Evolutionary conservation across 129 eudicot species (phyloP).

Genomic region (Artemisia tridentata): DNA sequence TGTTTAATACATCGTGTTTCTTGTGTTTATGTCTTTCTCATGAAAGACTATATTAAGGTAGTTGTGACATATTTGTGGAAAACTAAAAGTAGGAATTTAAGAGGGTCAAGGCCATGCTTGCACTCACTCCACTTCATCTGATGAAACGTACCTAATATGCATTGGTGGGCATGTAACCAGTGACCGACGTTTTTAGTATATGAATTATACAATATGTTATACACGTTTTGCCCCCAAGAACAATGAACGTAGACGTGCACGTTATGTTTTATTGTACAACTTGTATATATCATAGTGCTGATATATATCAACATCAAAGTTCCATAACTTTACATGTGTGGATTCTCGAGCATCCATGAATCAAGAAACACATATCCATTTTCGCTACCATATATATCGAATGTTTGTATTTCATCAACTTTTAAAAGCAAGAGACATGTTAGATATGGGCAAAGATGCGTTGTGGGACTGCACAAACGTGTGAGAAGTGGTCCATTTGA

Average conservation of each 20-base stretch:
- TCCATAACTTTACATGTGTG: conserved; percentile 28
- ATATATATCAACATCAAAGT: conserved; percentile 26
- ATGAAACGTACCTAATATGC: conserved; percentile 23
- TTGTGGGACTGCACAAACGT: conserved; percentile 47
- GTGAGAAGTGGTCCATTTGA: conserved; percentile 54
- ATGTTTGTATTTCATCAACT: neutral
- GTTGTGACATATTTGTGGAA: too few relatives aligned
- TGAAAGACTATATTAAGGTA: too few relatives aligned
- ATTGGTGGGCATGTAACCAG: conserved; percentile 18
- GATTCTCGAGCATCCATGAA: conserved; percentile 12
- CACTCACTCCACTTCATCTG: conserved; percentile 37
- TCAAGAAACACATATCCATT: conserved; percentile 23
- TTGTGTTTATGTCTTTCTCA: too few relatives aligned
- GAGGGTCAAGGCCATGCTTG: neutral
- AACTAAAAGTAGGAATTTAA: too few relatives aligned
- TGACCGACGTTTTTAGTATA: conserved; percentile 14
- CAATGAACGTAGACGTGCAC: conserved; percentile 18
- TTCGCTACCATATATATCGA: conserved; percentile 11
- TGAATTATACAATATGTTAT: conserved; percentile 13
- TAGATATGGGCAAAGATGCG: conserved; percentile 28
- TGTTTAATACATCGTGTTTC: too few relatives aligned
- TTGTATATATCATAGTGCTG: conserved; percentile 19
- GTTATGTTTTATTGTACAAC: conserved; percentile 13
- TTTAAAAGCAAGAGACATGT: conserved; percentile 18
- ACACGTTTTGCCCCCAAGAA: conserved; percentile 23